Evolutionary conservation across 768 basidiomycete species (phyloP).

Genomic region (Lactarius indigo): DNA sequence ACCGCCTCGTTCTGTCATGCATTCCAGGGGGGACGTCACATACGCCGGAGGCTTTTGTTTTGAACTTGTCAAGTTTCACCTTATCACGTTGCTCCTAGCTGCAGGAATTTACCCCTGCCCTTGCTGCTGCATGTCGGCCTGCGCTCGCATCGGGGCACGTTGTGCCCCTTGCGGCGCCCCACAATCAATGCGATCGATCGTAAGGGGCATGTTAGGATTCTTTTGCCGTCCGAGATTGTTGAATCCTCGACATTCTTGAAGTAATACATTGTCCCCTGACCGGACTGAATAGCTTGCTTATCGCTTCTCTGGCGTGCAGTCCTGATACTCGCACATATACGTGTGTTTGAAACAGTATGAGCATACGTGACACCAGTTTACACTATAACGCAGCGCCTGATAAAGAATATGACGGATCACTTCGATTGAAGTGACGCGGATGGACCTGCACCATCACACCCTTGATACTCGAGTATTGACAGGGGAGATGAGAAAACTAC

Average conservation of each 20-base stretch:
- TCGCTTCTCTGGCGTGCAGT: neutral
- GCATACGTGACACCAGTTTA: neutral
- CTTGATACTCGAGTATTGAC: neutral
- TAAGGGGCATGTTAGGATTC: neutral
- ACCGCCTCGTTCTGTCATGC: neutral
- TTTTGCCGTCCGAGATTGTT: neutral
- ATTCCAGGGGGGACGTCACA: neutral
- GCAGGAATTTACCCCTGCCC: neutral
- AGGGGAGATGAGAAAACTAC: neutral
- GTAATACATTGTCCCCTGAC: slow-evolving; percentile 5
- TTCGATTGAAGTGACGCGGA: neutral
- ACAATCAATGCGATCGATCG: slow-evolving; percentile 4
- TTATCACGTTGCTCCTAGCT: neutral
- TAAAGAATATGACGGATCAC: neutral
- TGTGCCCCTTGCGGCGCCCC: neutral
- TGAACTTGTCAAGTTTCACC: neutral
- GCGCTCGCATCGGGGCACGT: slow-evolving; percentile 1
- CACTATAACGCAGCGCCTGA: neutral
- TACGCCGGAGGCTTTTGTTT: neutral
- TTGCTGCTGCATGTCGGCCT: neutral
- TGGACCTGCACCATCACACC: neutral
- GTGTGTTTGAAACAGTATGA: neutral
- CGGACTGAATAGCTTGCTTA: neutral
- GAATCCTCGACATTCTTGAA: neutral
- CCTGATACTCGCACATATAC: neutral